Conservation (phyloP, 2,329 filamentous ascomycete species). For the Trichoderma aggressivum region DNA sequence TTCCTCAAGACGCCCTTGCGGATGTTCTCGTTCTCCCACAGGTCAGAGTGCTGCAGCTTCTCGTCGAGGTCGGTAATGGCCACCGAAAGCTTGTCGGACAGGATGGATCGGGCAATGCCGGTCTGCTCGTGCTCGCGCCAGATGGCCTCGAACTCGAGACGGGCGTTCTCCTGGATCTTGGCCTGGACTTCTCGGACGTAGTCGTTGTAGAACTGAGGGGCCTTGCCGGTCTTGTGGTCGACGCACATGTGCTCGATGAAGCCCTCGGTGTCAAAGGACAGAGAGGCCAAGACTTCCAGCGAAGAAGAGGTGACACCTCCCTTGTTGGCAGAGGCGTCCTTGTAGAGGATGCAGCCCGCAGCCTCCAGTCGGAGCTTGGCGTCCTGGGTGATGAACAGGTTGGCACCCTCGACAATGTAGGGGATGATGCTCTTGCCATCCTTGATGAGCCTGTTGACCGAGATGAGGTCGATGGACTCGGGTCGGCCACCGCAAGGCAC, state of each 20-base stretch:
- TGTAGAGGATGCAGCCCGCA: slow-evolving; percentile 93
- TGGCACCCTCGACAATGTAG: slow-evolving; percentile 96
- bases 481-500: slow-evolving; percentile 95
- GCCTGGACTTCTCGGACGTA: slow-evolving; percentile 92
- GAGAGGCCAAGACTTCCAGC: slow-evolving; percentile 87
- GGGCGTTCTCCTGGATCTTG: slow-evolving; percentile 86
- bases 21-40: slow-evolving; percentile 82
- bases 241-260: slow-evolving; percentile 96
- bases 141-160: slow-evolving; percentile 95
- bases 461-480: slow-evolving; percentile 91
- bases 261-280: slow-evolving; percentile 86
- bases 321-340: slow-evolving; percentile 98
- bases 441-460: slow-evolving; percentile 81
- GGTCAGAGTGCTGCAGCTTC: slow-evolving; percentile 86
- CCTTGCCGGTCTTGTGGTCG: slow-evolving; percentile 60
- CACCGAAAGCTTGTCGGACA: slow-evolving; percentile 85
- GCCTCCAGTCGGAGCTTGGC: slow-evolving; percentile 93
- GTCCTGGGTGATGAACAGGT: slow-evolving; percentile 98
- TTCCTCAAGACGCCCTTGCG: slow-evolving; percentile 76
- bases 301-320: slow-evolving; percentile 97
- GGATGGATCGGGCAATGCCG: slow-evolving; percentile 73
- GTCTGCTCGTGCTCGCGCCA: slow-evolving; percentile 91
- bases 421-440: slow-evolving; percentile 84
- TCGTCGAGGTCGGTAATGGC: slow-evolving; percentile 97
- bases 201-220: slow-evolving; percentile 84